Base-by-base conservation (phyloP, 2,329 filamentous ascomycete genomes). In the Colletotrichum sp. region DNA sequence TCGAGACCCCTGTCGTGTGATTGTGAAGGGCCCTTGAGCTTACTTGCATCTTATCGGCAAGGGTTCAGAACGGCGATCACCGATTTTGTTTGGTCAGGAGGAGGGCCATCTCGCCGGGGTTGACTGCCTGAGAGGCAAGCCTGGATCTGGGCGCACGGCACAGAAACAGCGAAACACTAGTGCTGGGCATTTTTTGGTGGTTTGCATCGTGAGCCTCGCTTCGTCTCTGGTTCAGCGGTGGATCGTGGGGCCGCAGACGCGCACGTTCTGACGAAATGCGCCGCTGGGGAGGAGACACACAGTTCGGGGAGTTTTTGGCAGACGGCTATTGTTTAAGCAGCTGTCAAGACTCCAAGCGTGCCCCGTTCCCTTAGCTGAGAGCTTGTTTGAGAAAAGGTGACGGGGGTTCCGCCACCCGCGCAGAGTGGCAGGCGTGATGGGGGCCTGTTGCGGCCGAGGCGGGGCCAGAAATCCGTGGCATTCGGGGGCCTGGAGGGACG, bases 111-210 rank as follows among this genome's bases (percentile, higher is more conserved):
- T 65, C 21, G 21, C 32, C 64, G 49, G 64, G 57, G 21, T 21
- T 4, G 44, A 52, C 44, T 52, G n/a, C 28, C 28, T 52, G 63
- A n/a, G 36, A 49, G 36, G 15, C n/a, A 4, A n/a, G 30, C 30
- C 60, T 36, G 15, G 63, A 49, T 49, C 34, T 18, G 30, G 44
- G 52, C 65, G 44, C 44, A 68, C 28, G 24, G 34, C 32, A 21
- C 60, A 24, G 55, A 9, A 21, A 21, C 39, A 34, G n/a, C 70
- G 70, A 76, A 73, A 76, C 73, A 59, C 70, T 76, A 55, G 70
- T 36, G 44, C 59, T 55, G 24, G 34, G 30, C 21, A 32, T 21
- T n/a, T 26, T 8, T 12, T n/a, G 21, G 32, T 18, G 26, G 34
- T 44, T 32, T 36, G 15, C 67, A 59, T 52, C 30, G 21, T 39